Percentiles rank a stretch among this genome's conserved stretches.
These are phyloP conservation scores for Termitomyces sp. DNA, from an alignment of 768 basidiomycete species.

Conservation along the genomic window DNA sequence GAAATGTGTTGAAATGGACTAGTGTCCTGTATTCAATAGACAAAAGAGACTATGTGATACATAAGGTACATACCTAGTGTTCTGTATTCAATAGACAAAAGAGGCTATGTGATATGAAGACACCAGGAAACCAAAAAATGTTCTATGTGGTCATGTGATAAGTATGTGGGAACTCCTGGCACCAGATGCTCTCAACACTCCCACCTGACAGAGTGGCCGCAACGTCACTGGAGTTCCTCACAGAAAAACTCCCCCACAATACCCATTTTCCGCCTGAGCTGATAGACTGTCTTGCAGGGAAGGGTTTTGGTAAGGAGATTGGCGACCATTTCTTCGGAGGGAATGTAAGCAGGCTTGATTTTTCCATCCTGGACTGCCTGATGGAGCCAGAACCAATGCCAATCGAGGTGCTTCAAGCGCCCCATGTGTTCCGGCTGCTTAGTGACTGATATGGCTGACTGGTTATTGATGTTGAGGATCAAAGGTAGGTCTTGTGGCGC, in stretches of 20 bases:
- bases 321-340: not conserved
- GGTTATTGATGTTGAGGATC: conserved; percentile 22
- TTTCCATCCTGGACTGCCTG: not conserved
- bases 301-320: not conserved
- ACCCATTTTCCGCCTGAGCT: not conserved
- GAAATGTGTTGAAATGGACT: too few species aligned
- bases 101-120: too few species aligned
- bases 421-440: conserved; percentile 27
- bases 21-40: too few species aligned
- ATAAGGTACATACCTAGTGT: too few species aligned
- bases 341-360: not conserved
- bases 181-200: not conserved
- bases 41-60: too few species aligned
- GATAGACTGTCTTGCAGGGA: not conserved
- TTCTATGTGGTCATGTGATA: too few species aligned
- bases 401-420: conserved; percentile 4
- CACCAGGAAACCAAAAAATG: too few species aligned
- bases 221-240: not conserved
- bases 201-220: not conserved
- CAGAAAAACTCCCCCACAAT: not conserved
- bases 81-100: too few species aligned
- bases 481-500: conserved; percentile 2
- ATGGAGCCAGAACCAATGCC: not conserved
- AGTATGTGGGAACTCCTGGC: too few species aligned
- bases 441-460: conserved; percentile 24